phyloP scores from a whole-genome alignment of 2,329 filamentous ascomycete species.

The Pestalotiopsis sp. region DNA sequence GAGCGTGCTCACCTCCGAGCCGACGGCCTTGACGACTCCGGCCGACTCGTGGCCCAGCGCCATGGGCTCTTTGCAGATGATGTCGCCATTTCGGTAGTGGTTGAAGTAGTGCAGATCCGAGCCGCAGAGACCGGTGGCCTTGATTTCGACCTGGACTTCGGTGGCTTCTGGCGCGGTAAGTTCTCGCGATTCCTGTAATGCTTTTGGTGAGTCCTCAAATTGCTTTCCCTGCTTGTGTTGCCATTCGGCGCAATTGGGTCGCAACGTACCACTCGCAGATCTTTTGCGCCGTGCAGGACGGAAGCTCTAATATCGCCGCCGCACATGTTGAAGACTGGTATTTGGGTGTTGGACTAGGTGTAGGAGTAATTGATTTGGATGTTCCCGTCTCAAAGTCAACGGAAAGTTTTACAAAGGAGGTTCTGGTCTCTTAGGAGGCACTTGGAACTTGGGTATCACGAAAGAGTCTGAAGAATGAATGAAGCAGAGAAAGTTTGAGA shows the following conservation, averaged over 20 bases:
- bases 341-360: neutral
- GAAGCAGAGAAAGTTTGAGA: neutral
- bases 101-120: conserved; percentile 69
- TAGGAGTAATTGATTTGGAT: neutral
- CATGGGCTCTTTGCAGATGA: conserved; percentile 54
- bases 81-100: conserved; percentile 66
- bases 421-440: neutral
- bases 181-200: conserved; percentile 53
- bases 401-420: neutral
- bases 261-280: conserved; percentile 50
- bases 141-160: conserved; percentile 65
- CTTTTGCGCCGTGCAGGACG: conserved; percentile 55
- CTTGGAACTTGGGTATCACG: neutral
- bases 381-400: neutral
- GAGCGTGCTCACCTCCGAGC: conserved; percentile 57
- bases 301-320: conserved; percentile 47
- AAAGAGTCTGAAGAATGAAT: neutral
- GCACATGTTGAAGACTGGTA: conserved; percentile 19
- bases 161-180: conserved; percentile 55
- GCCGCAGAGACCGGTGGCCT: conserved; percentile 67
- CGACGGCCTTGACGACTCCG: conserved; percentile 65
- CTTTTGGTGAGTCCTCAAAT: neutral
- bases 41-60: conserved; percentile 68
- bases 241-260: neutral
- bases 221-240: neutral